Conservation (phyloP, 164 flowering plant genomes). For the Sextonia rubra region DNA sequence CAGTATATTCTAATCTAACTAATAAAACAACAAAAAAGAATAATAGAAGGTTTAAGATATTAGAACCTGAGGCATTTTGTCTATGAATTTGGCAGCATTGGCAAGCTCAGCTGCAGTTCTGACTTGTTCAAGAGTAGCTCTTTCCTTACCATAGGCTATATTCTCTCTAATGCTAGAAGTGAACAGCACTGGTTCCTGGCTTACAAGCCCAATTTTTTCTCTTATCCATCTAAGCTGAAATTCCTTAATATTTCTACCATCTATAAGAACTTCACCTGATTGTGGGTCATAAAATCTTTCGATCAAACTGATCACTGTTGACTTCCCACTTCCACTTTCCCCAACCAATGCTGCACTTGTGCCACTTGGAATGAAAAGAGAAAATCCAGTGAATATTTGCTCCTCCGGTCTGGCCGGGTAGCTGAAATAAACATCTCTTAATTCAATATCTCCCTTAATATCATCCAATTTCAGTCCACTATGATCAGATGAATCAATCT, state of each 20-base stretch:
- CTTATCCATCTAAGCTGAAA: constrained; percentile 51
- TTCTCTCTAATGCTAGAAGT: constrained; percentile 45
- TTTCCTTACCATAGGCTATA: constrained; percentile 45
- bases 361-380: constrained; percentile 43
- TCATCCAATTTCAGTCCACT: constrained; percentile 32
- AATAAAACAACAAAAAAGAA: too few relatives aligned
- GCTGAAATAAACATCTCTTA: constrained; percentile 37
- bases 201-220: constrained; percentile 50
- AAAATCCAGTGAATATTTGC: constrained; percentile 37
- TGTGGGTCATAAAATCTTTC: constrained; percentile 62
- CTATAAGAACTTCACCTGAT: constrained; percentile 45
- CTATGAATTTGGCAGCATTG: constrained; percentile 45
- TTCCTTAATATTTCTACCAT: constrained; percentile 43
- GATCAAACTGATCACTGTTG: constrained; percentile 48
- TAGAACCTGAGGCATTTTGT: constrained; percentile 38
- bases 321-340: constrained; percentile 58
- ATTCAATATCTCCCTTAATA: constrained; percentile 39
- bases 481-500: constrained; percentile 39
- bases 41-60: neutral
- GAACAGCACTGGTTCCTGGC: constrained; percentile 53
- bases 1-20: too few relatives aligned
- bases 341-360: constrained; percentile 57
- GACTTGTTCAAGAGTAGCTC: constrained; percentile 45
- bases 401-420: constrained; percentile 54
- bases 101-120: constrained; percentile 42